Conservation (phyloP, 2,329 filamentous ascomycete genomes). For the Verticillium nubilum region DNA sequence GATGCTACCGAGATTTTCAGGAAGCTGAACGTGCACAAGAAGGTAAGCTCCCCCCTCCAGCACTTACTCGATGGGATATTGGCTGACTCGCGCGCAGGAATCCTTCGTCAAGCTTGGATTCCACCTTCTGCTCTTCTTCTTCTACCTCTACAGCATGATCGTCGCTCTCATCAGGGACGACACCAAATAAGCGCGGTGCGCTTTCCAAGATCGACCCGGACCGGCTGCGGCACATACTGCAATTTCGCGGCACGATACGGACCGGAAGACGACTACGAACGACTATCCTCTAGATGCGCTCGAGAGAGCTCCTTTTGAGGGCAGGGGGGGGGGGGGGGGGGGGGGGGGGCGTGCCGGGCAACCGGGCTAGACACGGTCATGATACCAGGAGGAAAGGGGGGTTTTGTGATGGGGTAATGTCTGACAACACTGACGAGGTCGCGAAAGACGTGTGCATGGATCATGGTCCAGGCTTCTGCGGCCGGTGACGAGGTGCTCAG, state of each 20-base stretch:
- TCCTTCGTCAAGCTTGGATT: slow-evolving; percentile 99
- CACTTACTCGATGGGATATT: background rate
- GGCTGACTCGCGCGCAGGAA: slow-evolving; percentile 57
- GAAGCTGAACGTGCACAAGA: slow-evolving; percentile 98
- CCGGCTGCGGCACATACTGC: slow-evolving; percentile 9
- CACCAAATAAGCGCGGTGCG: slow-evolving; percentile 57
- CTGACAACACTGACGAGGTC: background rate
- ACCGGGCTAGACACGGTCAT: slow-evolving; percentile 8
- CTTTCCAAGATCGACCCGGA: slow-evolving; percentile 2
- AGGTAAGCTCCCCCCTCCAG: slow-evolving; percentile 48
- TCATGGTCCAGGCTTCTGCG: background rate
- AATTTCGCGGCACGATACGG: slow-evolving; percentile 6
- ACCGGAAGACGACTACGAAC: background rate
- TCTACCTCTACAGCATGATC: slow-evolving; percentile 99
- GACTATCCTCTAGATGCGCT: slow-evolving; percentile 2
- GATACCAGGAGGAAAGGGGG: slow-evolving; percentile 10
- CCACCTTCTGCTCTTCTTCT: slow-evolving; percentile 99
- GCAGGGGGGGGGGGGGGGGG: slow-evolving; percentile 5
- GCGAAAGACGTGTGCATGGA: slow-evolving; percentile 1
- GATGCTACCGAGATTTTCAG: slow-evolving; percentile 99
- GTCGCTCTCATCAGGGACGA: slow-evolving; percentile 96
- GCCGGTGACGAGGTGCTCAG: background rate
- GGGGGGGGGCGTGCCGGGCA: background rate
- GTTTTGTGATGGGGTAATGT: background rate
- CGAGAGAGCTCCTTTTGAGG: slow-evolving; percentile 5